phyloP scores from a whole-genome alignment of 2,329 filamentous ascomycete species.

The Phaeoacremonium minimum region DNA sequence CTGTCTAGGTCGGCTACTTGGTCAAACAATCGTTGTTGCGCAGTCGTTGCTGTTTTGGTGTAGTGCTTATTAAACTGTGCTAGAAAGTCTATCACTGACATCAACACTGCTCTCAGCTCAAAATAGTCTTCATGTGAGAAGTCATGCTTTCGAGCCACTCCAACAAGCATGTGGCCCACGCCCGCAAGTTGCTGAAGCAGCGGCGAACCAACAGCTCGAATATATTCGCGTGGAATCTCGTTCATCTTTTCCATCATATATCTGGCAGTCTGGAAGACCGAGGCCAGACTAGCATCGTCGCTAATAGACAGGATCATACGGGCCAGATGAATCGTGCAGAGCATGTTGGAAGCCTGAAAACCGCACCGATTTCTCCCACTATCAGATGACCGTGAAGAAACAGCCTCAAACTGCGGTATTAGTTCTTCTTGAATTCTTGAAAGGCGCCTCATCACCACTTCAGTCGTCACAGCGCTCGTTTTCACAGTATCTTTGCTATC shows the following conservation, averaged over 20 bases:
- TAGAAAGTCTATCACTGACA: not conserved
- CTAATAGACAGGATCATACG: conserved; percentile 2
- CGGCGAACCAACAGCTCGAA: conserved; percentile 2
- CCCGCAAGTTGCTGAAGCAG: conserved; percentile 3
- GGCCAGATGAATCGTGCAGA: conserved; percentile 5
- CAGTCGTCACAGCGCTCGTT: not conserved
- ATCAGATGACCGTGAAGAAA: not conserved
- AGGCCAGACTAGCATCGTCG: not conserved
- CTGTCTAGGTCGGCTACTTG: not conserved
- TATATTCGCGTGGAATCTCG: conserved; percentile 3
- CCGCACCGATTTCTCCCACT: conserved; percentile 6
- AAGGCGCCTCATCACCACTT: not conserved
- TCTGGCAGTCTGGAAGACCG: not conserved
- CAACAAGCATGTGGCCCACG: conserved; percentile 4
- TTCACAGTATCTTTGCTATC: not conserved
- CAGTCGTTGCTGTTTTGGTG: not conserved
- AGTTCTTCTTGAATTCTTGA: conserved; percentile 4
- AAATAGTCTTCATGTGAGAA: not conserved
- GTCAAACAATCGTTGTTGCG: not conserved
- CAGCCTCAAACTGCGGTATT: not conserved
- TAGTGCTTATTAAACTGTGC: not conserved
- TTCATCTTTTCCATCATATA: conserved; percentile 5
- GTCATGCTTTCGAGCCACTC: not conserved
- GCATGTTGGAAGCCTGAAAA: conserved; percentile 6
- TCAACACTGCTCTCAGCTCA: not conserved